Evolutionary conservation across 163 green algal species (phyloP).

Genomic region (Smithsoniella earleae): DNA sequence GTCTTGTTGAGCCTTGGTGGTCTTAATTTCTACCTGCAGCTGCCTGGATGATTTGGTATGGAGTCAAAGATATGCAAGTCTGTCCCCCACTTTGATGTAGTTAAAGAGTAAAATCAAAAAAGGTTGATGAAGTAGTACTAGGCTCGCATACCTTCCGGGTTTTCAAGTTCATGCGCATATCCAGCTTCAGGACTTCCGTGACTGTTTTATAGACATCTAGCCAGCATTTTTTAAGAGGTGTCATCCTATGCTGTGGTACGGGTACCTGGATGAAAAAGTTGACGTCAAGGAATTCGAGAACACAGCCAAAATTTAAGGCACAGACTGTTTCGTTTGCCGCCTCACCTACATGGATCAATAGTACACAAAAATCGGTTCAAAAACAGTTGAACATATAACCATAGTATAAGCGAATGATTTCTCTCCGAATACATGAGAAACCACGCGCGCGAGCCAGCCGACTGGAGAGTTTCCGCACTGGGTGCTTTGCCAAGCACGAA

Average conservation of each 20-base stretch:
- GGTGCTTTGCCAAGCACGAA: too few relatives aligned
- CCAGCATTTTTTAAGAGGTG: conserved; percentile 90
- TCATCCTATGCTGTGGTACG: conserved; percentile 90
- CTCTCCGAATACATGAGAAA: conserved; percentile 12
- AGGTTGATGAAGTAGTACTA: background rate
- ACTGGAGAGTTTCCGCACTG: too few relatives aligned
- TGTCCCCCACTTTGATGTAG: background rate
- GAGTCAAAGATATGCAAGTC: too few relatives aligned
- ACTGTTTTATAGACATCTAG: conserved; percentile 92
- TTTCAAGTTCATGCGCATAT: conserved; percentile 99
- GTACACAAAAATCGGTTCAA: background rate
- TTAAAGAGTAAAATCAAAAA: background rate
- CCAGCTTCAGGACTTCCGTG: conserved; percentile 92
- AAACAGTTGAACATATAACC: conserved; percentile 30
- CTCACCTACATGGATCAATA: background rate
- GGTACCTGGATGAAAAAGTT: conserved; percentile 50
- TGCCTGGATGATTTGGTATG: background rate
- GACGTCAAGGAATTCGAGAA: background rate
- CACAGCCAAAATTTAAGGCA: background rate
- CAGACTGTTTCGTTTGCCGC: background rate
- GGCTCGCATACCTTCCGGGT: conserved; percentile 71
- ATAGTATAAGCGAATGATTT: conserved; percentile 26
- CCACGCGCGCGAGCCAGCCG: background rate
- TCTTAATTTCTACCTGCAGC: conserved; percentile 90
- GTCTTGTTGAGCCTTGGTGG: conserved; percentile 66